Conservation (phyloP, 352 stramenopile genomes). For the Hyaloperonospora brassicae region DNA sequence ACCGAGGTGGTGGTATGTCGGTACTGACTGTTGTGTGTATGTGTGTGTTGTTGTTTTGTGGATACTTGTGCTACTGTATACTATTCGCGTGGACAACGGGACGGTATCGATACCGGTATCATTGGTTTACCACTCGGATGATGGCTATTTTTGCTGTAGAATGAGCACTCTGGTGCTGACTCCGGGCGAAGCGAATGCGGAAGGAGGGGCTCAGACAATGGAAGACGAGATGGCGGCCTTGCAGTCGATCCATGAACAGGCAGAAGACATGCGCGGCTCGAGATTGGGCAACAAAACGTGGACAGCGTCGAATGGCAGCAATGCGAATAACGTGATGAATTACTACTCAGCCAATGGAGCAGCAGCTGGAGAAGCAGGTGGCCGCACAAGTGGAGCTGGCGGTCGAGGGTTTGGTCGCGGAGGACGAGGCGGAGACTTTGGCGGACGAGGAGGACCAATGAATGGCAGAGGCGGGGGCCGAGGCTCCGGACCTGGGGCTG, state of each 20-base stretch:
- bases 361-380: constrained; percentile 23
- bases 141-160: constrained; percentile 8
- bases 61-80: too few relatives aligned
- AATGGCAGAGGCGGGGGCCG: constrained; percentile 34
- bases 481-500: constrained; percentile 22
- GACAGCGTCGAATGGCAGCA: constrained; percentile 64
- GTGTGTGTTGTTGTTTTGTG: too few relatives aligned
- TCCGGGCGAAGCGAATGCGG: constrained; percentile 18
- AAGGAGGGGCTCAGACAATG: constrained; percentile 55
- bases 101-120: too few relatives aligned
- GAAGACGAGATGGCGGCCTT: constrained; percentile 78
- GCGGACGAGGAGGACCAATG: constrained; percentile 38
- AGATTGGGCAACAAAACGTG: constrained; percentile 82
- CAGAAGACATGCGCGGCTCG: constrained; percentile 67
- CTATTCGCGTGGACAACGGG: too few relatives aligned
- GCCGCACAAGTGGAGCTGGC: constrained; percentile 28
- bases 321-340: constrained; percentile 71
- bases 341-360: constrained; percentile 50
- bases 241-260: constrained; percentile 79
- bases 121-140: too few relatives aligned
- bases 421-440: constrained; percentile 32
- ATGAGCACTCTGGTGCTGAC: constrained; percentile 23
- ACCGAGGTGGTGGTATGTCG: too few relatives aligned
- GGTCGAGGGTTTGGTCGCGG: constrained; percentile 45
- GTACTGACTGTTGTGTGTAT: too few relatives aligned